Evolutionary conservation across 139 green algal genomes (phyloP).

Genomic region (Micromonas pusilla): DNA sequence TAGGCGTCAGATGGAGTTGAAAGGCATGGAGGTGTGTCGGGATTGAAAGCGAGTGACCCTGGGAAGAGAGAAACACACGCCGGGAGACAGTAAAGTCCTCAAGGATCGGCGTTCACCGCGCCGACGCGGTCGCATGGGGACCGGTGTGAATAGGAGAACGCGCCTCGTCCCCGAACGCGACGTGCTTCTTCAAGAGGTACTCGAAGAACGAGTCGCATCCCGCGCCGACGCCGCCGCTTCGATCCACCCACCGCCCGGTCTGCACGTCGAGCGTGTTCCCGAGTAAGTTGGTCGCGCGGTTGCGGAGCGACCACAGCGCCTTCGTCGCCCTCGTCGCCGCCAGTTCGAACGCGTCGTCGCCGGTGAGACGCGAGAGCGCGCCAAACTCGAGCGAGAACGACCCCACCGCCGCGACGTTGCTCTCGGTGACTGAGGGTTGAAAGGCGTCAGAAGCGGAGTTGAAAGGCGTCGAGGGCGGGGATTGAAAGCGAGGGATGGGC

Average conservation of each 20-base stretch:
- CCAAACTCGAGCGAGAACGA: constrained; percentile 47
- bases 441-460: no score
- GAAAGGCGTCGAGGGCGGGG: no score
- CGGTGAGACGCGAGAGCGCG: constrained; percentile 33
- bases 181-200: constrained; percentile 46
- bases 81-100: no score
- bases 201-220: constrained; percentile 53
- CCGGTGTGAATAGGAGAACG: constrained; percentile 25
- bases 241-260: constrained; percentile 27
- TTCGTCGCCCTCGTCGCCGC: constrained; percentile 10
- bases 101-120: no score
- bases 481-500: no score
- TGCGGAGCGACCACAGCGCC: constrained; percentile 3
- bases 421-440: no score
- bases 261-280: constrained; percentile 33
- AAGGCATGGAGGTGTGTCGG: no score
- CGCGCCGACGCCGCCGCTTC: constrained; percentile 44
- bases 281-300: constrained; percentile 15
- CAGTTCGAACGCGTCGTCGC: constrained; percentile 29
- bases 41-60: no score
- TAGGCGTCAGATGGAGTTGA: no score
- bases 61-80: no score
- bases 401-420: constrained; percentile 41
- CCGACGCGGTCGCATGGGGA: no score
- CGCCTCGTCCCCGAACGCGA: constrained; percentile 32